Base-by-base conservation (phyloP, 441 rosid genomes). In the Aquilaria agallochum region DNA sequence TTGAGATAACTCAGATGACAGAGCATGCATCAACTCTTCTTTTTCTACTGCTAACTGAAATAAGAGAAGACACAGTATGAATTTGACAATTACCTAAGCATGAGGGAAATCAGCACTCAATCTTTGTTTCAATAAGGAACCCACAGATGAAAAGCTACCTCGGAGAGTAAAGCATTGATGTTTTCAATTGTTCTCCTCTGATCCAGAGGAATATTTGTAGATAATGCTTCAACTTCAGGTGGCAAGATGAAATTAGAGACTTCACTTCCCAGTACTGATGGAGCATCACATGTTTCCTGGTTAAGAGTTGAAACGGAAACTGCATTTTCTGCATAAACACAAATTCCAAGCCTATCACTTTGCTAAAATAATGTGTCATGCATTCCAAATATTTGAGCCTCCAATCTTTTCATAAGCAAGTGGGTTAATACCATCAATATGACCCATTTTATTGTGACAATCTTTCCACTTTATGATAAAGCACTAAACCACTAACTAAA, bases 31-130 rank as follows among this genome's bases (percentile, higher is more conserved):
- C 79, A 95, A 76, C 70, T 92, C 98, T 67, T 95, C 97, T 72
- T 90, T 92, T 76, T 92, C 99, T 77, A 88, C 69, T 13, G 89
- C 83, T 60, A 92, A 78, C 99, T 95, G 83, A 74, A 78, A 66
- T 60, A 63, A 69, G 51, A 69, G 45, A 64, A 42, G 53, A 44
- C 40, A n/a, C n/a, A 65, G 54, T n/a, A 33, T 12, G 46, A 44
- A 65, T 36, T 44, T 45, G 60, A 65, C 30, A 33, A 5, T 34
- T 34, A 53, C 30, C n/a, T 56, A 15, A 69, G 54, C 60, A 67
- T 62, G 33, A 44, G 44, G 44, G 6, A 59, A 59, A 47, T 53
- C 31, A 47, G 50, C 11, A 63, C 59, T 56, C 40, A 12, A 47
- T 15, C 62, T 40, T 14, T 40, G 14, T 31, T 31, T 53, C 11